These are phyloP conservation scores for Hypoxylon subgilvum DNA, from an alignment of 495 filamentous ascomycete species.

Conservation along the genomic window DNA sequence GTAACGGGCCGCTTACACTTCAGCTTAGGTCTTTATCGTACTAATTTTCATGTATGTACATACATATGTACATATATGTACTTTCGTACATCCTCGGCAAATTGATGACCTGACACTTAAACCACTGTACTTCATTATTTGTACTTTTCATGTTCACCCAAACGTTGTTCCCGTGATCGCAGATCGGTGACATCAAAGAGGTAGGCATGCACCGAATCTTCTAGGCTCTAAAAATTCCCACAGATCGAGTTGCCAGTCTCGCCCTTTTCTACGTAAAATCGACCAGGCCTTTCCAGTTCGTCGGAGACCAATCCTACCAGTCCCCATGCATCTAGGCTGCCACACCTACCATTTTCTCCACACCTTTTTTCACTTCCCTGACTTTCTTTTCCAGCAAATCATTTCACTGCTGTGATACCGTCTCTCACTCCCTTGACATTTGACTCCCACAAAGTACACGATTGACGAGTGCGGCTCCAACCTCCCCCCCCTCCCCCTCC, in stretches of 20 bases:
- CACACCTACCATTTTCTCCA: conserved; percentile 39
- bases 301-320: conserved; percentile 39
- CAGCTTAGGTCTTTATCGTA: too few species aligned
- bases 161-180: too few species aligned
- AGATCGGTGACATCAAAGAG: too few species aligned
- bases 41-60: neutral
- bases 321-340: conserved; percentile 21
- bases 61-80: neutral
- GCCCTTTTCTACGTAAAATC: conserved; percentile 16
- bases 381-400: conserved; percentile 26
- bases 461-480: conserved; percentile 26
- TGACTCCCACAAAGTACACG: too few species aligned
- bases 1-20: too few species aligned
- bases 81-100: neutral
- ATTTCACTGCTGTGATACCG: conserved; percentile 18
- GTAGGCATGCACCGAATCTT: conserved; percentile 30
- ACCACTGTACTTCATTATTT: too few species aligned
- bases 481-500: conserved; percentile 3
- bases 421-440: conserved; percentile 1
- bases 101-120: too few species aligned
- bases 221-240: conserved; percentile 22
- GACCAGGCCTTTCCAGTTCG: conserved; percentile 36
- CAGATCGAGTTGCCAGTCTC: conserved; percentile 15
- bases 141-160: too few species aligned
- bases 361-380: conserved; percentile 24